Base-by-base conservation (phyloP, 108 stramenopile genomes). In the Mediolabrus comicus region DNA sequence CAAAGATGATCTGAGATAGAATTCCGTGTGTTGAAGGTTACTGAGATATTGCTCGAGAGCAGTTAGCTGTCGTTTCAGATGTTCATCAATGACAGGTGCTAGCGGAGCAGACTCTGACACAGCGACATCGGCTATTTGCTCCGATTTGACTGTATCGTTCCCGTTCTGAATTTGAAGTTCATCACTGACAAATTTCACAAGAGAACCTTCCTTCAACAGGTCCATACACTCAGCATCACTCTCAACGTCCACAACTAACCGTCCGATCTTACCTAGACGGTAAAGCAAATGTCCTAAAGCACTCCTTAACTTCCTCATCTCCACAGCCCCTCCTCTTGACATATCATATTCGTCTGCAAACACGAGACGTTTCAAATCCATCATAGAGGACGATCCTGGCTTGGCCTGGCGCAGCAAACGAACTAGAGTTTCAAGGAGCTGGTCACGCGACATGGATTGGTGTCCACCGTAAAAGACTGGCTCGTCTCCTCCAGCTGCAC, bases 391-490 rank as follows among this genome's bases (percentile, higher is more conserved):
- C 14, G 69, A 72, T 7, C 61, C 72, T 30, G 67, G 61, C 32
- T 79, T 84, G 9, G 80, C 61, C 46, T 74, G 66, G 11, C 69
- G 82, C 12, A 84, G 74, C 43, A 90, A 39, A 11, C 92, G 74
- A 13, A 86, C 46, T 13, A 93, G 41, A 26, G 85, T 75, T 52
- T 90, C 85, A 39, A 87, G 61, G 24, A 93, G 69, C 72, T 93
- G 89, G 34, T 90, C 88, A 31, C 83, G 86, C 11, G 87, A 86
- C 70, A 93, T 66, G 27, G 71, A 63, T 27, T 86, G 86, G 60
- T 88, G 83, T 16, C 72, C 76, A 13, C 92, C 92, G 36, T 93
- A 93, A 60, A 86, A 92, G 1, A 93, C 92, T 34, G 72, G 72
- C 10, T 72, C 80, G 12, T 65, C 70, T 29, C 55, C 74, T 7